These are phyloP conservation scores for Hypomyces perniciosus DNA, from an alignment of 2,329 filamentous ascomycete species.

Conservation along the genomic window DNA sequence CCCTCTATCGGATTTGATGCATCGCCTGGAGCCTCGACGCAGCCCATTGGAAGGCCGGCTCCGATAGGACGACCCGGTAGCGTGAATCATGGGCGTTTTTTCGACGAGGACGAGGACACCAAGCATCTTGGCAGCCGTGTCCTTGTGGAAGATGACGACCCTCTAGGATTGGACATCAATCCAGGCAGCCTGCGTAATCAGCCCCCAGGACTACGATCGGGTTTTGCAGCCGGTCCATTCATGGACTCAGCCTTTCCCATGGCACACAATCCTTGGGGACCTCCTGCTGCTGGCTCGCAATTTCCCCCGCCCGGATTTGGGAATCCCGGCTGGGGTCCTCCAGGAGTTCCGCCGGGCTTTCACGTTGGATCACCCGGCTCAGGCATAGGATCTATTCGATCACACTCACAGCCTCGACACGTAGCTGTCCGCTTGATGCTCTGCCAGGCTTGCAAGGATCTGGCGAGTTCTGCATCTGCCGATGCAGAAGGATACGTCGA, in stretches of 20 bases:
- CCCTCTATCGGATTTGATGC: slow-evolving; percentile 64
- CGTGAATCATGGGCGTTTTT: slow-evolving; percentile 48
- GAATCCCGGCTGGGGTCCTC: slow-evolving; percentile 34
- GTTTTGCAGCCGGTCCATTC: slow-evolving; percentile 39
- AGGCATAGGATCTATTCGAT: slow-evolving; percentile 24
- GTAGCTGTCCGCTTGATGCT: slow-evolving; percentile 67
- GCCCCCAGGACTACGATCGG: slow-evolving; percentile 41
- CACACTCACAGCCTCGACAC: slow-evolving; percentile 52
- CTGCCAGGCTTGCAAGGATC: slow-evolving; percentile 68
- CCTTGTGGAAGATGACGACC: slow-evolving; percentile 69
- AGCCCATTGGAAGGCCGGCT: slow-evolving; percentile 74
- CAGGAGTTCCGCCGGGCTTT: slow-evolving; percentile 29
- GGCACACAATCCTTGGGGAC: slow-evolving; percentile 37
- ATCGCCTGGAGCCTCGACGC: slow-evolving; percentile 45
- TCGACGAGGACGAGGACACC: slow-evolving; percentile 59
- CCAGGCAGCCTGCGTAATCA: slow-evolving; percentile 38
- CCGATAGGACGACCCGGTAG: slow-evolving; percentile 87
- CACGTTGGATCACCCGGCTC: slow-evolving; percentile 27
- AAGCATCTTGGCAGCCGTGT: slow-evolving; percentile 87
- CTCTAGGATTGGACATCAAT: slow-evolving; percentile 31
- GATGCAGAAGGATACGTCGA: slow-evolving; percentile 62
- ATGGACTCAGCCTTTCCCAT: slow-evolving; percentile 36
- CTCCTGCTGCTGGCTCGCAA: slow-evolving; percentile 25
- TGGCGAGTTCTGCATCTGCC: slow-evolving; percentile 33
- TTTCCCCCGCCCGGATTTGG: slow-evolving; percentile 43